Conservation (phyloP, 176 grass and related monocot species). For the Poa annua region DNA sequence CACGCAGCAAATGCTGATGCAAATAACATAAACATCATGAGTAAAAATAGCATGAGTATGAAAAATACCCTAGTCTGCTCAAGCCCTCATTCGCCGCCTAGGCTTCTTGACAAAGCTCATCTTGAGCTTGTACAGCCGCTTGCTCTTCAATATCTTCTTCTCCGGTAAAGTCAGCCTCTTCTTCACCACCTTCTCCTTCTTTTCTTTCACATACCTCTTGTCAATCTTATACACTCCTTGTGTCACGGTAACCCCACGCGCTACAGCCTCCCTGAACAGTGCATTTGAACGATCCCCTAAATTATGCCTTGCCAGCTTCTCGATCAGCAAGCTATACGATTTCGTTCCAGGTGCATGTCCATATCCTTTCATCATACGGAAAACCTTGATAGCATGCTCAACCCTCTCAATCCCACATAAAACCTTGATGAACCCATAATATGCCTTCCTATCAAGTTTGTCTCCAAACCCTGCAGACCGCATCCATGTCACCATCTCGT, state of each 20-base stretch:
- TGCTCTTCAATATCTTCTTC: conserved; percentile 91
- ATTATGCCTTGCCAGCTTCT: conserved; percentile 82
- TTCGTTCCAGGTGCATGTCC: conserved; percentile 86
- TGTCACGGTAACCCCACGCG: conserved; percentile 59
- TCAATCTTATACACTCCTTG: conserved; percentile 62
- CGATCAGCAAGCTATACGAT: conserved; percentile 78
- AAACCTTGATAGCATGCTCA: conserved; percentile 95
- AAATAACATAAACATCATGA: conserved; percentile 29
- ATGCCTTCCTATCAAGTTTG: conserved; percentile 81
- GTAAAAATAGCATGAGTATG: conserved; percentile 27
- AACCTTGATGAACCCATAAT: conserved; percentile 92
- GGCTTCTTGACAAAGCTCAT: conserved; percentile 97
- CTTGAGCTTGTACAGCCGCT: conserved; percentile 76
- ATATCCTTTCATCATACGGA: conserved; percentile 91
- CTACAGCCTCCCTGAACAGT: conserved; percentile 80
- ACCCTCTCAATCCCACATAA: conserved; percentile 97
- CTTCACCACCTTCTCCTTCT: conserved; percentile 80
- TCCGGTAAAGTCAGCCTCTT: conserved; percentile 91
- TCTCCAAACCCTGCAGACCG: conserved; percentile 74
- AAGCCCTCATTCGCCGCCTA: conserved; percentile 48
- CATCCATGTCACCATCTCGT: conserved; percentile 95
- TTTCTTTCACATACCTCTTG: conserved; percentile 68
- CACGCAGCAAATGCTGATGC: conserved; percentile 15
- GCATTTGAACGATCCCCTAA: conserved; percentile 82
- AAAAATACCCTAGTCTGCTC: conserved; percentile 45